Conservation (phyloP, 768 basidiomycete genomes). For the Xerocomus brunneocitrinus region DNA sequence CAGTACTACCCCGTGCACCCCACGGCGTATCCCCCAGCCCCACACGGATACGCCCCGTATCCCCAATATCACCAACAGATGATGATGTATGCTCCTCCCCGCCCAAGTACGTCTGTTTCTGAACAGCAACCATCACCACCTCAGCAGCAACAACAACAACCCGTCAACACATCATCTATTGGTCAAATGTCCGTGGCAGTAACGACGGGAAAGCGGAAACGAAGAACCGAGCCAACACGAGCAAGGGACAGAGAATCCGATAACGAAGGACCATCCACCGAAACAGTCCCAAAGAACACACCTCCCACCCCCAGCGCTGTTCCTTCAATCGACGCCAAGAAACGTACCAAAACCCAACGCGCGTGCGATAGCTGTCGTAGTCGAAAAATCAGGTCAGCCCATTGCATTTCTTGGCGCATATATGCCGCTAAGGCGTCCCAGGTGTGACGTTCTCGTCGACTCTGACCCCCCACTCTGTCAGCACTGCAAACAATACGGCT, state of each 20-base stretch:
- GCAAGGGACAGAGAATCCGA: slow-evolving; percentile 54
- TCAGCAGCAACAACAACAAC: slow-evolving; percentile 24
- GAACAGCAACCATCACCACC: slow-evolving; percentile 29
- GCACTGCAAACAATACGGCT: slow-evolving; percentile 91
- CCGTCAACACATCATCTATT: slow-evolving; percentile 33
- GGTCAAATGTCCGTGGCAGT: slow-evolving; percentile 31
- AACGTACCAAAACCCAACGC: slow-evolving; percentile 88
- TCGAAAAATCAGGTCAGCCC: slow-evolving; percentile 74
- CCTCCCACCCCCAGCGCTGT: slow-evolving; percentile 26
- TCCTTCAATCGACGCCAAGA: slow-evolving; percentile 59
- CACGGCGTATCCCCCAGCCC: slow-evolving; percentile 42
- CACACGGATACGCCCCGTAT: slow-evolving; percentile 51
- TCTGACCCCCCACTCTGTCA: slow-evolving; percentile 79
- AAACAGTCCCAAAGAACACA: slow-evolving; percentile 34
- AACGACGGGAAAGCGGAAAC: slow-evolving; percentile 56
- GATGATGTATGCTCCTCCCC: slow-evolving; percentile 59
- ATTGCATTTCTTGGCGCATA: slow-evolving; percentile 4
- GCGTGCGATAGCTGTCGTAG: slow-evolving; percentile 90
- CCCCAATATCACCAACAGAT: slow-evolving; percentile 53
- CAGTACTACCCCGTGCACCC: slow-evolving; percentile 60
- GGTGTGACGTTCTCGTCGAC: slow-evolving; percentile 83
- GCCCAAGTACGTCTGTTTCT: slow-evolving; percentile 34
- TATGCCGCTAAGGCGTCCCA: slow-evolving; percentile 9
- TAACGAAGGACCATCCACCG: slow-evolving; percentile 54
- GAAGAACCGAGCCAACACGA: slow-evolving; percentile 40